phyloP scores from a whole-genome alignment of 129 eudicot genomes.

The Flaveria bidentis region DNA sequence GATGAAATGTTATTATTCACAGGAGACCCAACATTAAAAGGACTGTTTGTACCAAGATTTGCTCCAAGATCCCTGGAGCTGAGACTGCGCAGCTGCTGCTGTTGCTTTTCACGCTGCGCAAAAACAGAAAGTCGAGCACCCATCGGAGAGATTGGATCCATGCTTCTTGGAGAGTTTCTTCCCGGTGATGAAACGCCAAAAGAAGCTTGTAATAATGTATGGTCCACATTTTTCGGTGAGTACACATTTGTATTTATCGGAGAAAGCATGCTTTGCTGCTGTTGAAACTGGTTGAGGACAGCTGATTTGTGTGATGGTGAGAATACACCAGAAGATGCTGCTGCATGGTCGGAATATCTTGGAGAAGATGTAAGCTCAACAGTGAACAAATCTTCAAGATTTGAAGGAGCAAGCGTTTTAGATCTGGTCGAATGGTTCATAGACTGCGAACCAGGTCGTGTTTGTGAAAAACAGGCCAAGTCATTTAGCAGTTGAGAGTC shows the following conservation, averaged over 20 bases:
- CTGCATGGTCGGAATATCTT: conserved; percentile 62
- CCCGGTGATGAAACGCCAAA: conserved; percentile 65
- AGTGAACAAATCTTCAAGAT: conserved; percentile 82
- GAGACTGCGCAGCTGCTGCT: conserved; percentile 71
- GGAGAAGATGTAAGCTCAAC: conserved; percentile 78
- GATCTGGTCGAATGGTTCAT: conserved; percentile 55
- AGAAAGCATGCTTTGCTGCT: conserved; percentile 84
- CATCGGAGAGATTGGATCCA: conserved; percentile 72
- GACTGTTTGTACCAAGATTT: conserved; percentile 47
- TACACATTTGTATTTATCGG: conserved; percentile 72
- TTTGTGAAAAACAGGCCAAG: conserved; percentile 60
- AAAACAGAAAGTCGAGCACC: conserved; percentile 57
- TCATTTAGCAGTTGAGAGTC: conserved; percentile 66
- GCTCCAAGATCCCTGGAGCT: conserved; percentile 62
- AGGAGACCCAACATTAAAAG: conserved; percentile 60
- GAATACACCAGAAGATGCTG: conserved; percentile 56
- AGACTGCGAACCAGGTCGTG: conserved; percentile 60
- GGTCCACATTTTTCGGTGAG: conserved; percentile 73
- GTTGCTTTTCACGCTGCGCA: conserved; percentile 64
- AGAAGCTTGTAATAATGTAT: conserved; percentile 65
- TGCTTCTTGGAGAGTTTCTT: conserved; percentile 78
- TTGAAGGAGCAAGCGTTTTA: conserved; percentile 72
- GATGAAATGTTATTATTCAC: conserved; percentile 24
- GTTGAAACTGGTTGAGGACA: conserved; percentile 75
- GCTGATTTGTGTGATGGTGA: conserved; percentile 88